Conservation (phyloP, 768 basidiomycete species). For the Rhodotorula babjevae region DNA sequence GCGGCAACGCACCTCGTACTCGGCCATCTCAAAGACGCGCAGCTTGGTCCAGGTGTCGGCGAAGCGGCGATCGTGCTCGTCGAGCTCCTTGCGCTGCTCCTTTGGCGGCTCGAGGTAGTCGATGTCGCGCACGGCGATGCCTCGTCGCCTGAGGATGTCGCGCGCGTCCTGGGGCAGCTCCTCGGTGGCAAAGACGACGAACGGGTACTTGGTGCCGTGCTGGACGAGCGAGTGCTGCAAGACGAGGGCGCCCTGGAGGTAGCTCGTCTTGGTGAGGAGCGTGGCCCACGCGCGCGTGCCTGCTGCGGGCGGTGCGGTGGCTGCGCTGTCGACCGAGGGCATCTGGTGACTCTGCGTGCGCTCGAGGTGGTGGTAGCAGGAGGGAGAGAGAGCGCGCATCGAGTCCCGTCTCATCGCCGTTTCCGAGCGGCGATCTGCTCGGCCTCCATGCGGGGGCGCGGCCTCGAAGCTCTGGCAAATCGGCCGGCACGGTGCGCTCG, state of each 20-base stretch:
- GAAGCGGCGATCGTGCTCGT: conserved; percentile 51
- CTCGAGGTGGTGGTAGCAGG: too few relatives aligned
- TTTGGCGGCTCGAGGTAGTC: conserved; percentile 56
- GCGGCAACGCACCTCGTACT: conserved; percentile 48
- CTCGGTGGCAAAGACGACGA: conserved; percentile 71
- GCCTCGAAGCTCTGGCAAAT: too few relatives aligned
- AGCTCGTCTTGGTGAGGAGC: conserved; percentile 64
- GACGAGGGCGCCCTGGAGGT: conserved; percentile 62
- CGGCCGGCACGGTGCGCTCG: too few relatives aligned
- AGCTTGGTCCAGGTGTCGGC: conserved; percentile 64
- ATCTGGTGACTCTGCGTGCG: too few relatives aligned
- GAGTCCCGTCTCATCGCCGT: too few relatives aligned
- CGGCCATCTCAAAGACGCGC: conserved; percentile 47
- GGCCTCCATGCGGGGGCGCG: too few relatives aligned
- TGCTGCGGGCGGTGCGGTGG: too few relatives aligned
- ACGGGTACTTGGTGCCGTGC: conserved; percentile 63
- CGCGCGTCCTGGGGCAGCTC: conserved; percentile 55
- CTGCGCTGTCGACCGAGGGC: too few relatives aligned
- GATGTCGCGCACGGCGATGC: conserved; percentile 60
- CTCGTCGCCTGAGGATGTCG: conserved; percentile 54
- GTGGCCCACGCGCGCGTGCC: conserved; percentile 58
- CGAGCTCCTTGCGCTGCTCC: conserved; percentile 23
- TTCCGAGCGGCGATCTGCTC: too few relatives aligned
- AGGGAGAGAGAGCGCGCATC: too few relatives aligned
- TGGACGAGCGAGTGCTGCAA: conserved; percentile 57